Evolutionary conservation across 768 basidiomycete genomes (phyloP), one percentile per base, ranked within the genome.

Genomic region (Rhizopogon vinicolor): DNA sequence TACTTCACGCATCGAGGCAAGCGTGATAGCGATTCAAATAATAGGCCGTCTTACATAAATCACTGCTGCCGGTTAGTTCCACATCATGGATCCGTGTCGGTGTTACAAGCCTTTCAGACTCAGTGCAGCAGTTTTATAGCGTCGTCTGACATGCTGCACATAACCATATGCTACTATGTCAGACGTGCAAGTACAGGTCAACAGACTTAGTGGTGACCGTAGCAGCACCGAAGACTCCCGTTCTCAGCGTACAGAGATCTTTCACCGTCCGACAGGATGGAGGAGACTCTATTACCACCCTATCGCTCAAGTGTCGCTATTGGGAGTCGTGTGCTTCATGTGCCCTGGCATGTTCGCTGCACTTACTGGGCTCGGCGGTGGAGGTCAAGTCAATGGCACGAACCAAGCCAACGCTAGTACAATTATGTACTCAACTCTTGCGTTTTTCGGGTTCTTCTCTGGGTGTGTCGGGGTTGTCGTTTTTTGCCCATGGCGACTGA

Each of bases 311-410:
- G 73, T 87, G 49, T 52, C 3, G 31, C 77, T 91, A 75, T 77
- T 90, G 50, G 89, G 87, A 49, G 77, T 90, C 49, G 83, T 89
- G 46, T 67, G 67, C 59, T 84, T 84, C 67, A 81, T 85, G 83
- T 58, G 73, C 52, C 71, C 71, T 66, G 89, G 89, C 53, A 78
- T 91, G 51, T 92, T 90, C 72, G 91, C 90, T 64, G 84, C 89
- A 1, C 72, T 91, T 60, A 87, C 83, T 58, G 88, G 91, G 25
- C 76, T 94, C 52, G 91, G 91, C 6, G 89, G 79, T 43, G 90
- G 88, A 44, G 91, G 91, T 5, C 86, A 88, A 70, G 68, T 89
- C 46, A 83, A 88, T 62, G 63, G 80, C 12, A 75, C 72, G 2
- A 87, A 85, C 13, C 81, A 79, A 63, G 83, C 88, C 13, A 89